A percentile compares a stretch with the other conserved stretches of the same genome.
Evolutionary conservation across 257 asterid species (phyloP).

Genomic region (Lycium barbarum): DNA sequence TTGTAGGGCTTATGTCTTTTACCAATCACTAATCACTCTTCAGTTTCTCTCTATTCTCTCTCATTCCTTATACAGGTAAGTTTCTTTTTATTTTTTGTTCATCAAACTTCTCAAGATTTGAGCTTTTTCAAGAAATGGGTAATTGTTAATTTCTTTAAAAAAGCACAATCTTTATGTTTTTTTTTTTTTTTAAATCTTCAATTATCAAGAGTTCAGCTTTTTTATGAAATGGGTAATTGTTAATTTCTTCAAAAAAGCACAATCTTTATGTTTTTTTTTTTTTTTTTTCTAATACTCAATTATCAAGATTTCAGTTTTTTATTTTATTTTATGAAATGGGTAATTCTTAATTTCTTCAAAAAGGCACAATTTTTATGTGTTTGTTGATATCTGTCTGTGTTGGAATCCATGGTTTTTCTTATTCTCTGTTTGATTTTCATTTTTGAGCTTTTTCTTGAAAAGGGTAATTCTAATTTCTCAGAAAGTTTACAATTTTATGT

Average conservation of each 20-base stretch:
- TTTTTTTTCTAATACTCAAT: too few species aligned
- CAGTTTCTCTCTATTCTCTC: conserved; percentile 4
- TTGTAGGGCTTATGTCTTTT: not conserved
- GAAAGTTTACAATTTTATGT: not conserved
- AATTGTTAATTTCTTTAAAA: too few species aligned
- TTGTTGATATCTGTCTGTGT: not conserved
- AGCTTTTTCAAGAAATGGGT: too few species aligned
- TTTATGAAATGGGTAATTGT: conserved; percentile 4
- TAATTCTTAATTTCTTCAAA: not conserved
- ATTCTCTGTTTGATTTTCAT: not conserved
- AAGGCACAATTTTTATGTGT: not conserved
- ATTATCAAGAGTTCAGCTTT: not conserved
- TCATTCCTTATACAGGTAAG: not conserved
- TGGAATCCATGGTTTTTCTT: not conserved
- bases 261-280: not conserved
- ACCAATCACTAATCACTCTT: not conserved
- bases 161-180: too few species aligned
- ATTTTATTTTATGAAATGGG: not conserved
- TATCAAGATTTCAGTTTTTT: not conserved
- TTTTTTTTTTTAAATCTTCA: not conserved
- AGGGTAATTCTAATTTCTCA: not conserved
- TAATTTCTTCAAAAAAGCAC: not conserved
- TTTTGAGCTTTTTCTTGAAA: not conserved
- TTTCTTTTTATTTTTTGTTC: not conserved
- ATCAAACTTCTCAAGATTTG: too few species aligned